Conservation (phyloP, 768 basidiomycete genomes). For the Tricholoma bakamatsutake region DNA sequence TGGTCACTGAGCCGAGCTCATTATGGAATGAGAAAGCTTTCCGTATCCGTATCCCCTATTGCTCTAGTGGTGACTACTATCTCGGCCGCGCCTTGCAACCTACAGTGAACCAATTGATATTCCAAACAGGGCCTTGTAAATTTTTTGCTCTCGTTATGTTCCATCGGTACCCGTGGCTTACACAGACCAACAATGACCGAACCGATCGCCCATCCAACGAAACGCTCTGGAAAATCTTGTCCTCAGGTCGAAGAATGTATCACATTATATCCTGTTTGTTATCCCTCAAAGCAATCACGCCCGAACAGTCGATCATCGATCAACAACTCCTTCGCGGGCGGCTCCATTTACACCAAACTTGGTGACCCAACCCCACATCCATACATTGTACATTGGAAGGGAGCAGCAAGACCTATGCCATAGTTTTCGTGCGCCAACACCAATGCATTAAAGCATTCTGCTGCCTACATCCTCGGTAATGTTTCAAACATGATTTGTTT, state of each 20-base stretch:
- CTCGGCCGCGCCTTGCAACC: not conserved
- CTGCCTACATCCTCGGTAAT: not conserved
- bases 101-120: not conserved
- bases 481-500: not conserved
- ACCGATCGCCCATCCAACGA: not conserved
- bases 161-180: not conserved
- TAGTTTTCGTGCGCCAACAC: not conserved
- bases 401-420: not conserved
- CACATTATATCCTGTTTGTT: not conserved
- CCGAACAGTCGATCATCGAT: not conserved
- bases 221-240: not conserved
- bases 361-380: not conserved
- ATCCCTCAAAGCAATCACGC: not conserved
- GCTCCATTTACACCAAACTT: not conserved
- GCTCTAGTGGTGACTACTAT: not conserved
- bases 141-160: not conserved
- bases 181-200: not conserved
- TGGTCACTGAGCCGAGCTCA: not conserved
- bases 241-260: not conserved
- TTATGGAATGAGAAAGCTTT: not conserved
- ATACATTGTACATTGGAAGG: not conserved
- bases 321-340: not conserved
- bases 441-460: not conserved
- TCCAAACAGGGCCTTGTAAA: not conserved
- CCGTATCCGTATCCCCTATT: not conserved